Evolutionary conservation across 2,329 filamentous ascomycete genomes (phyloP).

Genomic region (Myriosclerotinia curreyana): DNA sequence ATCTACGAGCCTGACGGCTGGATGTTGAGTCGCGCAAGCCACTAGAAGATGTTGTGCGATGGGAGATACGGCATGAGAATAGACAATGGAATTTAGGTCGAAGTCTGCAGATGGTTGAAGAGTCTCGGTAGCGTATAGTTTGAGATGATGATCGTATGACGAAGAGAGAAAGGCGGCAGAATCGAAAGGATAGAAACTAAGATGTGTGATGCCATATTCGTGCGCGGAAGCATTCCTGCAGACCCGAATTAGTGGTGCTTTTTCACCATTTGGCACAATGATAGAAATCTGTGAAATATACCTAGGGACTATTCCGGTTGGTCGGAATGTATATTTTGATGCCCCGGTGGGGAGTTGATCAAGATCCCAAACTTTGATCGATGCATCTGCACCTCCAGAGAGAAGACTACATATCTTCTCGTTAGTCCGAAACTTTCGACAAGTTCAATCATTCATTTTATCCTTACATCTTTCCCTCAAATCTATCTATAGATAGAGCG

Average conservation of each 20-base stretch:
- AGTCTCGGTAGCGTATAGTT: constrained; percentile 67
- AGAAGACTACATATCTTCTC: constrained; percentile 55
- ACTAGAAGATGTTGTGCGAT: constrained; percentile 73
- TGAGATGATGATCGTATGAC: constrained; percentile 74
- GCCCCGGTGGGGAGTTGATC: constrained; percentile 51
- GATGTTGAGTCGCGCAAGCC: constrained; percentile 84
- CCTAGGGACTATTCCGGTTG: constrained; percentile 51
- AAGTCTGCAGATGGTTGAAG: constrained; percentile 63
- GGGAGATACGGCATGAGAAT: constrained; percentile 74
- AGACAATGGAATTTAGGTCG: constrained; percentile 64
- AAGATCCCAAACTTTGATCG: constrained; percentile 83
- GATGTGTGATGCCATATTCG: constrained; percentile 69
- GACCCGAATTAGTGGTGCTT: constrained; percentile 6
- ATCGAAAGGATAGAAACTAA: constrained; percentile 78
- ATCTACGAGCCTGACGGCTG: constrained; percentile 80
- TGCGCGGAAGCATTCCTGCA: constrained; percentile 45
- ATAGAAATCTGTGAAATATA: constrained; percentile 29
- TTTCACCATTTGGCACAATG: not conserved
- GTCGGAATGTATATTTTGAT: constrained; percentile 49
- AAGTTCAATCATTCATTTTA: not conserved
- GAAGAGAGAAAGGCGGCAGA: constrained; percentile 70
- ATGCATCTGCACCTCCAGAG: constrained; percentile 82
- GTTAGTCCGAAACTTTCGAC: not conserved
- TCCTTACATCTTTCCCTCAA: constrained; percentile 70
- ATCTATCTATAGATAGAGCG: constrained; percentile 70